These are phyloP conservation scores for Podospora pseudopauciseta DNA, from an alignment of 495 filamentous ascomycete species.

Conservation along the genomic window DNA sequence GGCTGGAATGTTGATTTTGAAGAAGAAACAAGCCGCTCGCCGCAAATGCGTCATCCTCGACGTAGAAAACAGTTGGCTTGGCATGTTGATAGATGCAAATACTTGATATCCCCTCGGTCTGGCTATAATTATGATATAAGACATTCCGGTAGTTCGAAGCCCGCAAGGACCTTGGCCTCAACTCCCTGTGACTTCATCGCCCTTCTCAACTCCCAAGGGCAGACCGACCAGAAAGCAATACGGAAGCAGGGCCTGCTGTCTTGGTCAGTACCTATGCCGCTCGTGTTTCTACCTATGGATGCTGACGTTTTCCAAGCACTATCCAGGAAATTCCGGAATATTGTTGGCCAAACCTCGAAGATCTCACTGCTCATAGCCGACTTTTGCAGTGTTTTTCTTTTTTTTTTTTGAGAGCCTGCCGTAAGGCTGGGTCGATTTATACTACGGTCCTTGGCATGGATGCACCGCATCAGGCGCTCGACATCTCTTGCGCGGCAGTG, in stretches of 20 bases:
- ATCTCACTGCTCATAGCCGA: neutral
- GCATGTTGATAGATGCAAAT: neutral
- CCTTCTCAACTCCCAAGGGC: neutral
- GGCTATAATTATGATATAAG: neutral
- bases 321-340: neutral
- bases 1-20: neutral
- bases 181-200: neutral
- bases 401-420: no score
- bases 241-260: neutral
- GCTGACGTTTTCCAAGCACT: neutral
- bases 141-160: neutral
- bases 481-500: neutral
- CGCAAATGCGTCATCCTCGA: constrained; percentile 4
- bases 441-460: neutral
- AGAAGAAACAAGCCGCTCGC: constrained; percentile 1
- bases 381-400: no score
- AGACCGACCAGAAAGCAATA: neutral
- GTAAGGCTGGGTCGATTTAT: neutral
- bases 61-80: neutral
- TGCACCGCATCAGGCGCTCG: neutral
- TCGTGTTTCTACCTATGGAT: neutral
- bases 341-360: neutral
- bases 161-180: no score
- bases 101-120: no score
- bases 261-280: neutral